Evolutionary conservation across 306 rosid species (phyloP).

Genomic region (Gastrolobium villosum): DNA sequence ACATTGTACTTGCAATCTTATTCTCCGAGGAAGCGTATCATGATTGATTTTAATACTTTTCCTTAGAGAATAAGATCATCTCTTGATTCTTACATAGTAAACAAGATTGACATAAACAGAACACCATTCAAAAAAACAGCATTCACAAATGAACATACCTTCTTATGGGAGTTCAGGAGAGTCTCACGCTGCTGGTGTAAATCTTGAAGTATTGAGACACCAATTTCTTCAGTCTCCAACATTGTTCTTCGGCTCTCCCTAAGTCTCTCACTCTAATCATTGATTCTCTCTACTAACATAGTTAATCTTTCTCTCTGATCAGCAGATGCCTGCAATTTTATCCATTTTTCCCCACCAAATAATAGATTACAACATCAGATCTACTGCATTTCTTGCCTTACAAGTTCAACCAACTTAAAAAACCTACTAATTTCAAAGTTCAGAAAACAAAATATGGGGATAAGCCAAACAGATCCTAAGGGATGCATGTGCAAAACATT

Average conservation of each 20-base stretch:
- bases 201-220: slow-evolving; percentile 86
- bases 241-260: slow-evolving; percentile 81
- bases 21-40: slow-evolving; percentile 23
- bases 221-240: slow-evolving; percentile 85
- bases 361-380: slow-evolving; percentile 26
- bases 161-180: slow-evolving; percentile 79
- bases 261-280: slow-evolving; percentile 76
- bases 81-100: slow-evolving; percentile 22
- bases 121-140: slow-evolving; percentile 22
- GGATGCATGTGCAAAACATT: slow-evolving; percentile 21
- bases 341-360: slow-evolving; percentile 38
- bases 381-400: slow-evolving; percentile 33
- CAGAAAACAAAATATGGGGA: neutral
- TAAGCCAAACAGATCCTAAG: slow-evolving; percentile 1
- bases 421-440: slow-evolving; percentile 33
- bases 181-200: slow-evolving; percentile 92
- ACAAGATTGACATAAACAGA: neutral
- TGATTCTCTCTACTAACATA: slow-evolving; percentile 84
- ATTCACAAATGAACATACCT: slow-evolving; percentile 54
- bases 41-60: slow-evolving; percentile 8
- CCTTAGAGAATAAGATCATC: slow-evolving; percentile 18
- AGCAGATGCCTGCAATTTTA: slow-evolving; percentile 70
- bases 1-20: slow-evolving; percentile 25
- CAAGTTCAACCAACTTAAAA: slow-evolving; percentile 16
- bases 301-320: slow-evolving; percentile 79